phyloP scores from a whole-genome alignment of 495 filamentous ascomycete species.

The Hyphodiscus hymeniophilus region DNA sequence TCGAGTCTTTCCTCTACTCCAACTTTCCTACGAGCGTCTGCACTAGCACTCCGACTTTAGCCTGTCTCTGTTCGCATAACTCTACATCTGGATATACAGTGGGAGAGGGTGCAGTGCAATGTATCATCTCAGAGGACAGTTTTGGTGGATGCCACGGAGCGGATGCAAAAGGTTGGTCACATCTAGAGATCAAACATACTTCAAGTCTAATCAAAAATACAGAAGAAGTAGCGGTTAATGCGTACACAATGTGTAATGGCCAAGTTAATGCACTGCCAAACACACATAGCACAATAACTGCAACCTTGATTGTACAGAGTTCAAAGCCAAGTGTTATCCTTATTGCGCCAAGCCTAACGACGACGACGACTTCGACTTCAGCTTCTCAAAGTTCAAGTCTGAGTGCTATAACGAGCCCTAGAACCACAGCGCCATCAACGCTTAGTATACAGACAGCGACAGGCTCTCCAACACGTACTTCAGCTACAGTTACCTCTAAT shows the following conservation, averaged over 20 bases:
- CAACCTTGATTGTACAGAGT: conserved; percentile 38
- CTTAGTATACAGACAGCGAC: conserved; percentile 1
- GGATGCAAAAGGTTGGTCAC: conserved; percentile 29
- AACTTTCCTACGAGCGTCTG: conserved; percentile 47
- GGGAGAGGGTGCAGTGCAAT: conserved; percentile 59
- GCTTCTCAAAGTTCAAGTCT: conserved; percentile 16
- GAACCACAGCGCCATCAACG: conserved; percentile 1
- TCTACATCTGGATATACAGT: conserved; percentile 58
- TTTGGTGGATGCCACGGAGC: conserved; percentile 32
- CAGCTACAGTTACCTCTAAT: conserved; percentile 6
- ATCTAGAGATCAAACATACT: not conserved
- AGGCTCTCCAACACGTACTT: conserved; percentile 8
- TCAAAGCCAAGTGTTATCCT: conserved; percentile 17
- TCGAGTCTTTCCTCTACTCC: conserved; percentile 49
- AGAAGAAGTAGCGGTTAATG: conserved; percentile 27
- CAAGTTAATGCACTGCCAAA: conserved; percentile 42
- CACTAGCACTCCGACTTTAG: conserved; percentile 39
- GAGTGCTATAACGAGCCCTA: conserved; percentile 14
- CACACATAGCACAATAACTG: conserved; percentile 54
- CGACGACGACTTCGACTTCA: not conserved
- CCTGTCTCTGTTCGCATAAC: conserved; percentile 53
- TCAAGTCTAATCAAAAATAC: conserved; percentile 18
- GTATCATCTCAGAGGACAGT: conserved; percentile 41
- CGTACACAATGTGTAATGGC: conserved; percentile 51
- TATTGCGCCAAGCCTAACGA: conserved; percentile 8